Evolutionary conservation across 2,329 filamentous ascomycete genomes (phyloP).

Genomic region (Cladophialophora bantiana): DNA sequence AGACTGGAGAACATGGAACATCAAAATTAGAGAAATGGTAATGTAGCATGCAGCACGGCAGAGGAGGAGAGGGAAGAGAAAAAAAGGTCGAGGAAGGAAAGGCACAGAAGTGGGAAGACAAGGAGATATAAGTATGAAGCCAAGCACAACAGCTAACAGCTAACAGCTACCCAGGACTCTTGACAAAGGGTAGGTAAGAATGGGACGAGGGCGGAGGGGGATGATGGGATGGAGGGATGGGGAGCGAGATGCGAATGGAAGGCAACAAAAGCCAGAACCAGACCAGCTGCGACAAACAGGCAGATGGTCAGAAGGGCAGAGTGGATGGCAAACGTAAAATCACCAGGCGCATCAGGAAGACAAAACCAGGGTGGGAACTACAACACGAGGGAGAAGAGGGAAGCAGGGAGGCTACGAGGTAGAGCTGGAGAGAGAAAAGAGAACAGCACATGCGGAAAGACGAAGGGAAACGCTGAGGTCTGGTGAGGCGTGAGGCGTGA

Average conservation of each 20-base stretch:
- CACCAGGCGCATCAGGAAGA: slow-evolving; percentile 13
- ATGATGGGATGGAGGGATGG: slow-evolving; percentile 19
- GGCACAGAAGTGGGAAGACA: slow-evolving; percentile 29
- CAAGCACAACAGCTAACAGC: slow-evolving; percentile 17
- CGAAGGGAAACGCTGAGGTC: not conserved
- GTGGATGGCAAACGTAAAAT: slow-evolving; percentile 16
- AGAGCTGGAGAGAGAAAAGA: slow-evolving; percentile 5
- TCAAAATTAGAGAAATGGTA: slow-evolving; percentile 19
- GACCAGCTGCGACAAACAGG: not conserved
- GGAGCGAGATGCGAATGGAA: slow-evolving; percentile 13
- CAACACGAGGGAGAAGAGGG: slow-evolving; percentile 23
- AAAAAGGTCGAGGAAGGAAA: slow-evolving; percentile 32
- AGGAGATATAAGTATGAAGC: slow-evolving; percentile 33
- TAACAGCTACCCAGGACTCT: slow-evolving; percentile 12
- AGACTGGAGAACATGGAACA: slow-evolving; percentile 30
- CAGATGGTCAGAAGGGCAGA: slow-evolving; percentile 10
- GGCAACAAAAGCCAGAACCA: slow-evolving; percentile 25
- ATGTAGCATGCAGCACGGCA: slow-evolving; percentile 22
- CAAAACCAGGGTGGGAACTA: slow-evolving; percentile 6
- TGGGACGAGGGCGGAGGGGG: slow-evolving; percentile 29
- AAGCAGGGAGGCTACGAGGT: slow-evolving; percentile 4
- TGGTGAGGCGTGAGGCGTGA: too few species aligned
- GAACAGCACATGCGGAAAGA: not conserved
- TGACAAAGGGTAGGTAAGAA: slow-evolving; percentile 29
- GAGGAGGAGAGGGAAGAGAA: slow-evolving; percentile 28